phyloP scores from a whole-genome alignment of 164 flowering plant species.

The Paratinospora sagittata region DNA sequence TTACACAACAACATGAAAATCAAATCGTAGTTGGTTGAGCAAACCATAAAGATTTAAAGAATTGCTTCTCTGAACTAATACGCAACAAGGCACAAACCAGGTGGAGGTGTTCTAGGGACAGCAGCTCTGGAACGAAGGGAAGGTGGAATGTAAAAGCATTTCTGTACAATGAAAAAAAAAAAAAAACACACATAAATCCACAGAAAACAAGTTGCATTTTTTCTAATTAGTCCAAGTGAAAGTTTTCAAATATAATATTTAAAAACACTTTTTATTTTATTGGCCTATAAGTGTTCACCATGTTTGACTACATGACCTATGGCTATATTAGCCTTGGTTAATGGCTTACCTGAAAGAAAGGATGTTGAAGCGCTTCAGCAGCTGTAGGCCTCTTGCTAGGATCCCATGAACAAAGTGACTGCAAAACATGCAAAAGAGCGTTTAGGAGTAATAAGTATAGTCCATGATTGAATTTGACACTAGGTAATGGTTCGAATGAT shows the following conservation, averaged over 20 bases:
- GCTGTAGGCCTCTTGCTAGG: conserved; percentile 63
- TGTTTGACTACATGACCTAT: neutral
- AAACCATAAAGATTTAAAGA: neutral
- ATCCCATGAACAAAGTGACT: conserved; percentile 63
- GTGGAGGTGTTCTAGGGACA: conserved; percentile 66
- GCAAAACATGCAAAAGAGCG: conserved; percentile 5
- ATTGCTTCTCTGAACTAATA: neutral
- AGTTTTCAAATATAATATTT: neutral
- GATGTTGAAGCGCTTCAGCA: conserved; percentile 56
- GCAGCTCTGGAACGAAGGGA: conserved; percentile 63
- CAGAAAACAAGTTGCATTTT: neutral
- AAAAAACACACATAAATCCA: too few relatives aligned
- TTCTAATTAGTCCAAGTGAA: neutral
- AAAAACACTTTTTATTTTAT: neutral
- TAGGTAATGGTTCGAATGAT: neutral
- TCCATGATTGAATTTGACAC: neutral
- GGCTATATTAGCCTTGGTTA: too few relatives aligned
- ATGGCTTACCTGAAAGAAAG: conserved; percentile 71
- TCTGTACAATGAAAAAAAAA: too few relatives aligned
- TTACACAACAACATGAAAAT: neutral
- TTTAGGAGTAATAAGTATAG: neutral
- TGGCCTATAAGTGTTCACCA: neutral
- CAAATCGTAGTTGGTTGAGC: neutral
- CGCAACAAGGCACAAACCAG: conserved; percentile 40
- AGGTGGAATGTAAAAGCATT: conserved; percentile 89